Conservation (phyloP, 1,284 basidiomycete genomes). For the Athelia sp. region DNA sequence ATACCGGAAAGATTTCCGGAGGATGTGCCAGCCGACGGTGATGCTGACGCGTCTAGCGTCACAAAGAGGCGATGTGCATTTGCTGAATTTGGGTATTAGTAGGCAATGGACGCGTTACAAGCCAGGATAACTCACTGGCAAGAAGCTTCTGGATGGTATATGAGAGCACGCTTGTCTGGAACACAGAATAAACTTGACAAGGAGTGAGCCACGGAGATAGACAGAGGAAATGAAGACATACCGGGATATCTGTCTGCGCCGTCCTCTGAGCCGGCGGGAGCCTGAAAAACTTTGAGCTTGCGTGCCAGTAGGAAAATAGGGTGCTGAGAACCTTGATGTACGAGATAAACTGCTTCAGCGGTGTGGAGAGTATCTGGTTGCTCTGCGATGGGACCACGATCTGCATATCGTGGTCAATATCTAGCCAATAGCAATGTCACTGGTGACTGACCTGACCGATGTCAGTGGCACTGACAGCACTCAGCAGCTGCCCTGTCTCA, state of each 20-base stretch:
- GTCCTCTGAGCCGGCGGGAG: constrained; percentile 63
- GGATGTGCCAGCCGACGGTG: constrained; percentile 39
- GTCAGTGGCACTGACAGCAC: constrained; percentile 75
- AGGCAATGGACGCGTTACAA: constrained; percentile 1
- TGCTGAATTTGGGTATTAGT: constrained; percentile 34
- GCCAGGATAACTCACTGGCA: constrained; percentile 50
- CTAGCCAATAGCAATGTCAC: neutral
- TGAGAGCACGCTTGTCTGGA: constrained; percentile 52
- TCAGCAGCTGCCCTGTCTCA: constrained; percentile 52
- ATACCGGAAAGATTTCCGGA: constrained; percentile 61
- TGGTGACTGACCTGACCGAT: constrained; percentile 51
- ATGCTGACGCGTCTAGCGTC: constrained; percentile 47
- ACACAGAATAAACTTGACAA: constrained; percentile 63
- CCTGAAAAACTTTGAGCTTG: constrained; percentile 30
- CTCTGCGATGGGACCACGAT: constrained; percentile 71
- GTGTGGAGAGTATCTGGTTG: constrained; percentile 63
- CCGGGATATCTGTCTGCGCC: constrained; percentile 73
- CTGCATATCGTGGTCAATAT: constrained; percentile 24
- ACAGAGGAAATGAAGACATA: constrained; percentile 18
- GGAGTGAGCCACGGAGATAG: constrained; percentile 1
- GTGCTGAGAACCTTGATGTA: constrained; percentile 51
- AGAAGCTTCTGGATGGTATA: constrained; percentile 74
- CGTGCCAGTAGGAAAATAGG: constrained; percentile 1
- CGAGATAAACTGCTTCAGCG: constrained; percentile 62
- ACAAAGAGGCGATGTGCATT: constrained; percentile 74